These are phyloP conservation scores for Skeletonema tropicum DNA, from an alignment of 108 stramenopile genomes.

Conservation along the genomic window DNA sequence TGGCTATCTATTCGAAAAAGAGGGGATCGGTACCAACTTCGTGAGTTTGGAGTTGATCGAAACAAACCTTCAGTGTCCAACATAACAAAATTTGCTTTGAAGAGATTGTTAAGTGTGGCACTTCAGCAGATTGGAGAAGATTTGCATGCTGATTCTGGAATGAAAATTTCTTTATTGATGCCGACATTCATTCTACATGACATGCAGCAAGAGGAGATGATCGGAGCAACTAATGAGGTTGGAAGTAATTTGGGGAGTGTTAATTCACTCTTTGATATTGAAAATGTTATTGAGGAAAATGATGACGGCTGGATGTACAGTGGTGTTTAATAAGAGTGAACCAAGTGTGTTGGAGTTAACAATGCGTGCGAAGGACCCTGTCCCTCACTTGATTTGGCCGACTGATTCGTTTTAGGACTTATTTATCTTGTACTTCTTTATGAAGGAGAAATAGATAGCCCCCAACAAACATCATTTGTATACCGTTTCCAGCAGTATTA, in stretches of 20 bases:
- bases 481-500: too few species aligned
- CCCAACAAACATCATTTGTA: too few species aligned
- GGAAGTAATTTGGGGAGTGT: neutral
- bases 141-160: neutral
- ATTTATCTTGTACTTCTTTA: too few species aligned
- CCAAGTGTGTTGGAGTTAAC: constrained; percentile 26
- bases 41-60: constrained; percentile 70
- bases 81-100: constrained; percentile 23
- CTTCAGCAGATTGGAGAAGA: constrained; percentile 19
- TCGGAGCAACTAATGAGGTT: neutral
- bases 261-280: constrained; percentile 14
- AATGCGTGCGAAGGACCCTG: constrained; percentile 2
- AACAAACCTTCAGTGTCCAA: neutral
- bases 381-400: constrained; percentile 76
- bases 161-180: constrained; percentile 15
- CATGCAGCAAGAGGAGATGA: constrained; percentile 15
- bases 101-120: constrained; percentile 16
- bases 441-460: too few species aligned
- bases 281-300: constrained; percentile 28
- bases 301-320: constrained; percentile 80
- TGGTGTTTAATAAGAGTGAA: constrained; percentile 24
- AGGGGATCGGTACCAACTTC: constrained; percentile 59
- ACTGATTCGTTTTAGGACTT: constrained; percentile 66
- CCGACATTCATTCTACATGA: constrained; percentile 55
- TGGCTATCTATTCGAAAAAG: constrained; percentile 69